Base-by-base conservation (phyloP, 106 monocot genomes). In the Apostasia shenzhenica region DNA sequence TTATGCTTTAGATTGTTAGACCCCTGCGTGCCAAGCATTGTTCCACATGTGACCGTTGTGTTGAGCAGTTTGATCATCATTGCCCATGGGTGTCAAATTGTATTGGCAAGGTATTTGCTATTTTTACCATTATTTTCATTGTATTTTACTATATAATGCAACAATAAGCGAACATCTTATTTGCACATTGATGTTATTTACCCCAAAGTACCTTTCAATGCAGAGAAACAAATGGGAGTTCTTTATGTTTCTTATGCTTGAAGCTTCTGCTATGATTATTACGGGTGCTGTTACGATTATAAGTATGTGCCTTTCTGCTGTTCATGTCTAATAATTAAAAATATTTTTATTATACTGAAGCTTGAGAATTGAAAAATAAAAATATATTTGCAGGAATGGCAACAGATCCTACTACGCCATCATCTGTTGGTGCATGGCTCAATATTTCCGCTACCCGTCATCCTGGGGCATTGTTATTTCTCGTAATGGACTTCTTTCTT, bases 1-100 rank as follows among this genome's bases (percentile, higher is more conserved):
- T 55, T 41, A 53, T 72, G 55, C 10, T 46, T 60, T 63, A 99
- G 99, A 99, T 99, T 81, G 87, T 99, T 50, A 99, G 93, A 76
- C 99, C 99, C 74, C 59, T 85, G 65, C 83, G 99, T 54, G 83
- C 99, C 56, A 99, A 99, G 72, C 99, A 99, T 69, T 99, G 99
- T 68, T 85, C 99, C 52, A 87, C 90, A 48, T 99, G 99, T 80
- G 90, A 99, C 57, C 87, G 93, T 41, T 99, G 99, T 82, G 99
- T 99, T 12, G 99, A 99, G 79, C 99, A 99, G 73, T 99, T 99
- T 84, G 99, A 99, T 78, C 99, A 99, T 78, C 99, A 99, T 71
- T 99, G 99, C 67, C 99, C 99, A 41, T 99, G 99, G 99, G 87
- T 99, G 51, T 99, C 99, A 50, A 99, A 99, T 79, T 99, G 99